Evolutionary conservation across 306 rosid genomes (phyloP).

Genomic region (Neltuma alba): DNA sequence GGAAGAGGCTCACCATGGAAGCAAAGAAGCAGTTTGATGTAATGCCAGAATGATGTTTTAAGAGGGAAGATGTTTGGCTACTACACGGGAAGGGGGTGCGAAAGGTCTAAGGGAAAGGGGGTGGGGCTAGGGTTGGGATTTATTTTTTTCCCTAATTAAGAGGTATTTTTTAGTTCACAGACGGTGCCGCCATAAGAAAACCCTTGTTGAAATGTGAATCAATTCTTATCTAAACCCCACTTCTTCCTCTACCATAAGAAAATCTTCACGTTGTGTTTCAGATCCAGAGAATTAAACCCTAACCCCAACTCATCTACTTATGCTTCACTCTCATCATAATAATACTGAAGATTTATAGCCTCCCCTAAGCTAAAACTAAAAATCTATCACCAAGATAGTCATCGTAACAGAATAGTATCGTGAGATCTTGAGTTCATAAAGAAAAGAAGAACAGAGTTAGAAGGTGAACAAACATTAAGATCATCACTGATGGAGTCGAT

Average conservation of each 20-base stretch:
- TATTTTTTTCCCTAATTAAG: no score
- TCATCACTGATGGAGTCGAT: slow-evolving; percentile 75
- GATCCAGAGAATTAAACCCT: no score
- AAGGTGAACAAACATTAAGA: slow-evolving; percentile 53
- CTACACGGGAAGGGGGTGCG: no score
- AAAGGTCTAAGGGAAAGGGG: no score
- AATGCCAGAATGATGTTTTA: no score
- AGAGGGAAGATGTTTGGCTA: no score
- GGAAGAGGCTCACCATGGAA: no score
- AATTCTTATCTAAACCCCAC: not conserved
- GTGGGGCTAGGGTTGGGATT: no score
- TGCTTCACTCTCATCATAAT: not conserved
- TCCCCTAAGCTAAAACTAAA: not conserved
- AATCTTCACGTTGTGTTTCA: not conserved
- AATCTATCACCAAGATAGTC: slow-evolving; percentile 8
- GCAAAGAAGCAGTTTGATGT: no score
- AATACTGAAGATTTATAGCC: not conserved
- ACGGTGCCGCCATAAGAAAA: no score
- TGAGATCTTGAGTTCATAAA: not conserved
- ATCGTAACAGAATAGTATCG: not conserved
- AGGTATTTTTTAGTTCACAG: no score
- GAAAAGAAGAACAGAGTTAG: slow-evolving; percentile 8
- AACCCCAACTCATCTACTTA: no score
- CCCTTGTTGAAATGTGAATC: not conserved
- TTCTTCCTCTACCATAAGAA: not conserved